Conservation (phyloP, 257 asterid species). For the Solanum infundibuliforme region DNA sequence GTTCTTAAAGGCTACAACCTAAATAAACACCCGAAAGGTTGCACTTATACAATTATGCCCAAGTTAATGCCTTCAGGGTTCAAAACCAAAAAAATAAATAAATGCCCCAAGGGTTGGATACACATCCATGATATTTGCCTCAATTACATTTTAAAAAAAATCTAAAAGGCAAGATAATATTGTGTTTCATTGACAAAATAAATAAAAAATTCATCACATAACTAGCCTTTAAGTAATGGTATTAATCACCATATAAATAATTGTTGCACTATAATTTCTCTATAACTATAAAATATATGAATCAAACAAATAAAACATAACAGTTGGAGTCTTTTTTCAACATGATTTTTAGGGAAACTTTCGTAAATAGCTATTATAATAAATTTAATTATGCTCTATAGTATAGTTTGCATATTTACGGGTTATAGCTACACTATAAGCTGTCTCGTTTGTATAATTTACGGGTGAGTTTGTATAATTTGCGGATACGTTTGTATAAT, state of each 20-base stretch:
- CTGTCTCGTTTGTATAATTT: fast-evolving
- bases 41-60: neutral
- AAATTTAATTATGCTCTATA: neutral
- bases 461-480: too few relatives aligned
- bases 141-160: neutral
- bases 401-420: too few relatives aligned
- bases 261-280: neutral
- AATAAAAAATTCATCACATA: neutral
- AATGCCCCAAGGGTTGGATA: neutral
- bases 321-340: neutral
- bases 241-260: neutral
- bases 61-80: too few relatives aligned
- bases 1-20: neutral
- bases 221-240: neutral
- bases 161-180: neutral
- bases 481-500: fast-evolving
- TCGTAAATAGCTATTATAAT: too few relatives aligned
- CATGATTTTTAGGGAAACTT: too few relatives aligned
- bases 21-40: neutral
- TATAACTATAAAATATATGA: too few relatives aligned
- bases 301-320: neutral
- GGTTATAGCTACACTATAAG: too few relatives aligned
- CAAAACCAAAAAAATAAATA: too few relatives aligned
- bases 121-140: neutral
- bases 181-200: too few relatives aligned